These are phyloP conservation scores for Dimargaris xerosporica DNA, from an alignment of 192 early-diverging fungal genomes.

Conservation along the genomic window DNA sequence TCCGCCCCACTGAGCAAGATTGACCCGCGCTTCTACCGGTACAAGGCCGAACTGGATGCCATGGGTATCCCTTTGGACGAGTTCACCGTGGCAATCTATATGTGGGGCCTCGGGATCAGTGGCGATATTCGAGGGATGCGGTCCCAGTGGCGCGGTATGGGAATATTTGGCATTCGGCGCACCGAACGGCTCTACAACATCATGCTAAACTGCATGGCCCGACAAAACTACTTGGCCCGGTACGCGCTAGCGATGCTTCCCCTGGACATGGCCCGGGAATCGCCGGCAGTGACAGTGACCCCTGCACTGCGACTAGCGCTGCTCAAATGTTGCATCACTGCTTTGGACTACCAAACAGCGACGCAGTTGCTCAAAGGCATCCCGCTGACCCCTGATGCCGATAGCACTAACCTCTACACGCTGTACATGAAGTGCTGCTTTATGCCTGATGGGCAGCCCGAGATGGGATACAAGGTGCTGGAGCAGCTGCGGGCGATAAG, in stretches of 20 bases:
- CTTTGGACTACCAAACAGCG: not conserved
- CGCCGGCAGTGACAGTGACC: not conserved
- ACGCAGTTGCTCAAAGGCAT: not conserved
- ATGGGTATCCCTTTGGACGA: conserved; percentile 1
- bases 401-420: not conserved
- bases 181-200: not conserved
- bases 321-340: conserved; percentile 1
- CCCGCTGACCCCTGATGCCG: not conserved
- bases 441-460: not conserved
- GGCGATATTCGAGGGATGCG: conserved; percentile 1
- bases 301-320: not conserved
- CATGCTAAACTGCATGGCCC: conserved; percentile 3
- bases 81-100: not conserved
- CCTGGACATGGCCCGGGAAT: not conserved
- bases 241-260: not conserved
- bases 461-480: not conserved
- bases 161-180: not conserved
- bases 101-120: conserved; percentile 5
- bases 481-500: not conserved
- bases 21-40: conserved; percentile 9
- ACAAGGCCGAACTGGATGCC: conserved; percentile 1
- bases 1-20: not conserved
- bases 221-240: conserved; percentile 1
- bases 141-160: conserved; percentile 6
- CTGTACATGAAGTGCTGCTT: not conserved